These are phyloP conservation scores for Gastrolobium bilobum DNA, from an alignment of 306 rosid genomes.

Conservation along the genomic window DNA sequence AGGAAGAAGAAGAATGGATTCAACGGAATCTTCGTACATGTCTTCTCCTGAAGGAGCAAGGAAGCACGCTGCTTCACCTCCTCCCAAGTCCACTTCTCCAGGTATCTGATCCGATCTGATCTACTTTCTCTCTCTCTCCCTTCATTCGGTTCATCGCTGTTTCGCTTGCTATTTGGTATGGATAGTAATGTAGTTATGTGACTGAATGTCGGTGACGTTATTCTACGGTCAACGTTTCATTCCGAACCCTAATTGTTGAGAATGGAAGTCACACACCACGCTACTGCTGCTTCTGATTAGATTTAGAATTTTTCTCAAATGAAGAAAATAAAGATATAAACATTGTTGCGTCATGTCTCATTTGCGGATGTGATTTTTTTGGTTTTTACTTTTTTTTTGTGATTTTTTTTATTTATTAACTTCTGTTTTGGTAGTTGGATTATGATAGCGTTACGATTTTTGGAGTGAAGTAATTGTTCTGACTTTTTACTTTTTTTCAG, in stretches of 20 bases:
- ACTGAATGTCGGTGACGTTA: slow-evolving; percentile 43
- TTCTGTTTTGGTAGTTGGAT: slow-evolving; percentile 44
- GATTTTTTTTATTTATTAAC: not conserved
- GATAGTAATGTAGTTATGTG: slow-evolving; percentile 37
- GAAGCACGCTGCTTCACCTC: slow-evolving; percentile 76
- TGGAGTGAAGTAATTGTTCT: not conserved
- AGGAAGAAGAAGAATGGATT: slow-evolving; percentile 69
- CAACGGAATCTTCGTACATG: slow-evolving; percentile 90
- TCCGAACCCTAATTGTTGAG: slow-evolving; percentile 45
- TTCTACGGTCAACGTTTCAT: slow-evolving; percentile 52
- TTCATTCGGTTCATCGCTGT: not conserved
- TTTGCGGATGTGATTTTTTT: slow-evolving; percentile 13
- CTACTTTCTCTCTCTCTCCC: slow-evolving; percentile 46
- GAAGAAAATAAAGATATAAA: not conserved
- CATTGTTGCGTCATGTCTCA: not conserved
- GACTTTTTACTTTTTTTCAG: slow-evolving; percentile 36
- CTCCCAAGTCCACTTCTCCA: slow-evolving; percentile 74
- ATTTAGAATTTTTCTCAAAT: slow-evolving; percentile 23
- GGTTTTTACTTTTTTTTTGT: not conserved
- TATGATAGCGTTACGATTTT: slow-evolving; percentile 37
- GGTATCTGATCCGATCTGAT: slow-evolving; percentile 87
- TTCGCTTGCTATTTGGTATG: not conserved
- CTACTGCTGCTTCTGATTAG: slow-evolving; percentile 36
- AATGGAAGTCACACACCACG: not conserved
- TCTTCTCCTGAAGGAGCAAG: slow-evolving; percentile 93